Base-by-base conservation (phyloP, 768 basidiomycete genomes). In the Gloeopeniophorella convolvens region DNA sequence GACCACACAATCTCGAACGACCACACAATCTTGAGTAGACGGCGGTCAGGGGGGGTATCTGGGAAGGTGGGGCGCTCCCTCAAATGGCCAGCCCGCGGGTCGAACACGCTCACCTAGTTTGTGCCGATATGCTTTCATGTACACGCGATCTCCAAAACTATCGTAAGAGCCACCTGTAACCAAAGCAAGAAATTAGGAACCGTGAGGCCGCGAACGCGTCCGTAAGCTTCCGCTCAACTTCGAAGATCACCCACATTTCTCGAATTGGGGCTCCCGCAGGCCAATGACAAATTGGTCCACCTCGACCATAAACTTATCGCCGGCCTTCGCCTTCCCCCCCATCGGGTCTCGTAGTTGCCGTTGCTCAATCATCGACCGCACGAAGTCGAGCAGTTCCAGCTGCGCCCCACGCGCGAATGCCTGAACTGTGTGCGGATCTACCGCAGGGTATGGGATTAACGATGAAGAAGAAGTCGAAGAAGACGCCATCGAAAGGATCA, bases 221-320 rank as follows among this genome's bases (percentile, higher is more conserved):
- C 24, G 33, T 35, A 34, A 52, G 39, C 15, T 35, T 46, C 51
- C 32, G 26, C 45, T 41, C 39, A 16, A 6, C 15, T 47, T 46
- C 12, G 51, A 52, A 24, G 32, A 46, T 34, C 33, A 48, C 51
- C 24, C 18, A 53, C 51, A 53, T 20, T 53, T 53, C 41, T 53
- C 51, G 46, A 53, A 53, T 32, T 53, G 51, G 45, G 51, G 51
- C 20, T 53, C 51, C 11, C 51, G 51, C 3, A 53, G 34, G n/a
- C 51, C 51, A 12, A 53, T 53, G 41, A 53, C 51, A 53, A 53
- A 53, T 53, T 53, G 51, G 46, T 53, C 51, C 6, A 53, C 51
- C 40, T 53, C 51, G 13, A 53, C 51, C 51, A 53, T 53, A 30
- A 53, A 53, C 15, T 53, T 53, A 20, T 53, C 51, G 23, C 51